These are phyloP conservation scores for Hansenula lynferdii DNA, from an alignment of 1,139 yeast genomes.

Conservation along the genomic window DNA sequence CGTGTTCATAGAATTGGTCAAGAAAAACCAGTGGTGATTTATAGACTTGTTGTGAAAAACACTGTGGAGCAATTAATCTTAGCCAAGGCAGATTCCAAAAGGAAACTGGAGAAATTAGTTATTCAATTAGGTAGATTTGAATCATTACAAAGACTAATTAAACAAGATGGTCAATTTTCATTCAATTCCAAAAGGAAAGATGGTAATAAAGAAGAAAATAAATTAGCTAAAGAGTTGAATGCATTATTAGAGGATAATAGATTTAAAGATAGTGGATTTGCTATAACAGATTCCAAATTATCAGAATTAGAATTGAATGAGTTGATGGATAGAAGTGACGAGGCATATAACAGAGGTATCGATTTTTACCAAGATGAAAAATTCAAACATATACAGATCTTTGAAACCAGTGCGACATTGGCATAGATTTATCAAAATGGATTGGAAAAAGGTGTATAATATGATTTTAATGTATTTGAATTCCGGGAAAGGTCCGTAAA, in stretches of 20 bases:
- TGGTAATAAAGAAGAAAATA: slow-evolving; percentile 7
- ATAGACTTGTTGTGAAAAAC: slow-evolving; percentile 67
- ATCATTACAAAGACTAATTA: slow-evolving; percentile 35
- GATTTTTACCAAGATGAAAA: slow-evolving; percentile 12
- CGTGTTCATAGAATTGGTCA: slow-evolving; percentile 95
- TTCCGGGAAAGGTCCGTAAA: no score
- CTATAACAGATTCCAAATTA: slow-evolving; percentile 9
- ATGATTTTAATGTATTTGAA: no score
- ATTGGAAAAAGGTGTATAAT: neutral
- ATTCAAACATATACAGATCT: slow-evolving; percentile 42
- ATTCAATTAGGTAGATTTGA: slow-evolving; percentile 83
- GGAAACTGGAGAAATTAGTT: slow-evolving; percentile 75
- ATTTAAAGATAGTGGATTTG: slow-evolving; percentile 4
- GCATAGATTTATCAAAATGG: neutral
- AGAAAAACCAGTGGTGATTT: slow-evolving; percentile 72
- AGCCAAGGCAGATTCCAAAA: slow-evolving; percentile 70
- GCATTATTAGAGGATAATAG: slow-evolving; percentile 15
- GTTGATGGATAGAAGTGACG: slow-evolving; percentile 40
- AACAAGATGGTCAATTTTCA: slow-evolving; percentile 8
- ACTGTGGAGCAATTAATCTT: slow-evolving; percentile 82
- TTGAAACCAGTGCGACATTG: slow-evolving; percentile 36
- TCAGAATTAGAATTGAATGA: slow-evolving; percentile 38
- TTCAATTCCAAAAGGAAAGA: slow-evolving; percentile 2
- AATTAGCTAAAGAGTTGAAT: slow-evolving; percentile 17
- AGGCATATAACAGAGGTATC: slow-evolving; percentile 31